These are phyloP conservation scores for Monosporascus sp. DNA, from an alignment of 2,329 filamentous ascomycete species.

Conservation along the genomic window DNA sequence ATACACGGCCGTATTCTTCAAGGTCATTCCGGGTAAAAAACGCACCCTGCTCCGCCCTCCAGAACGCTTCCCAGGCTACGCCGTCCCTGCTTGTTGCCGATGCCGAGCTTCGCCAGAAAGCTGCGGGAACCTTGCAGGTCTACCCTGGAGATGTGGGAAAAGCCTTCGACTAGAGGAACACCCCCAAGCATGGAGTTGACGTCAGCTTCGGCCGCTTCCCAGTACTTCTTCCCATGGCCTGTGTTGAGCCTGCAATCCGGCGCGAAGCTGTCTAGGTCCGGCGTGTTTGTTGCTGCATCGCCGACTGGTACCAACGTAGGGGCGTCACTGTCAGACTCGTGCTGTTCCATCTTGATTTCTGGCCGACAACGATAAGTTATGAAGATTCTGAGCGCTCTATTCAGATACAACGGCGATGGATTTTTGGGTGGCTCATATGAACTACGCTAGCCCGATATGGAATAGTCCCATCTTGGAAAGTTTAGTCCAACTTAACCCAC, in stretches of 20 bases:
- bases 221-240: slow-evolving; percentile 38
- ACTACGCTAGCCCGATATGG: too few species aligned
- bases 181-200: slow-evolving; percentile 74
- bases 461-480: too few species aligned
- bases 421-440: too few species aligned
- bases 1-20: not conserved
- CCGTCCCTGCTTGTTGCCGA: slow-evolving; percentile 31
- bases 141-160: slow-evolving; percentile 57
- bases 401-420: too few species aligned
- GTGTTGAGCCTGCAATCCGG: slow-evolving; percentile 19
- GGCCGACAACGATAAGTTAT: too few species aligned
- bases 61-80: slow-evolving; percentile 24
- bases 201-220: slow-evolving; percentile 39
- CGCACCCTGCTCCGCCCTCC: slow-evolving; percentile 38
- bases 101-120: slow-evolving; percentile 65
- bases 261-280: not conserved
- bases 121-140: slow-evolving; percentile 66
- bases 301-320: not conserved
- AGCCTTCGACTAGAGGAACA: slow-evolving; percentile 29
- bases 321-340: too few species aligned
- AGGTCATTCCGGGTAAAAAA: not conserved
- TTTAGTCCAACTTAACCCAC: too few species aligned
- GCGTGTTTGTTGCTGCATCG: not conserved
- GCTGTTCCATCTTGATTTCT: too few species aligned
- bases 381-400: too few species aligned